Conservation (phyloP, 345 rosid genomes). For the Arabis alpina region DNA sequence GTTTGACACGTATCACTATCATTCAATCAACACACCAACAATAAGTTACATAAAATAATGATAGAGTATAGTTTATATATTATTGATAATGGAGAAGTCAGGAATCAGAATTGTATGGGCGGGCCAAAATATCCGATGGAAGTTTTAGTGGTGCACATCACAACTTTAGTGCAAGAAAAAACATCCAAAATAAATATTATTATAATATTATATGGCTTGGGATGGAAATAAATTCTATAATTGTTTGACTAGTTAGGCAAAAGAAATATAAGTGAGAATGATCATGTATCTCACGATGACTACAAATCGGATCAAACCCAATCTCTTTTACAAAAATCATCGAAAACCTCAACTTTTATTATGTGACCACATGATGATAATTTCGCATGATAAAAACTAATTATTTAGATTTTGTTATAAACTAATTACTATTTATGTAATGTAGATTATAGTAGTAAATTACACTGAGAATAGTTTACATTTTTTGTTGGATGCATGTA, state of each 20-base stretch:
- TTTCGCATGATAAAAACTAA: conserved; percentile 1
- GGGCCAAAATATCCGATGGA: conserved; percentile 4
- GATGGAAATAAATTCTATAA: not conserved
- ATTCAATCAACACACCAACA: not conserved
- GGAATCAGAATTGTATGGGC: conserved; percentile 7
- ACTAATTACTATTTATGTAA: too few species aligned
- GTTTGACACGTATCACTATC: conserved; percentile 21
- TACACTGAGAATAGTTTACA: not conserved
- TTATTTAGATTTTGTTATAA: not conserved
- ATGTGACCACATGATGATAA: not conserved
- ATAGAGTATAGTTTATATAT: not conserved
- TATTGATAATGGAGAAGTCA: conserved; percentile 9
- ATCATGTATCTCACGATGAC: conserved; percentile 25
- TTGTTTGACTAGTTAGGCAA: conserved; percentile 29
- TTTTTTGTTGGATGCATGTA: too few species aligned
- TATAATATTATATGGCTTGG: conserved; percentile 24
- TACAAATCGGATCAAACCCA: conserved; percentile 16
- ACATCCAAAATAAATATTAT: conserved; percentile 23
- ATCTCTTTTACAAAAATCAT: not conserved
- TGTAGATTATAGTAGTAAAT: conserved; percentile 7
- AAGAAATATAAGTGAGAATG: conserved; percentile 12
- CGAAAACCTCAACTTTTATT: not conserved
- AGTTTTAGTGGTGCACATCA: conserved; percentile 12
- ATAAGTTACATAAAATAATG: not conserved
- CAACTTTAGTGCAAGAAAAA: conserved; percentile 16